Conservation (phyloP, 2,329 filamentous ascomycete genomes). For the Fusarium bactridioides region DNA sequence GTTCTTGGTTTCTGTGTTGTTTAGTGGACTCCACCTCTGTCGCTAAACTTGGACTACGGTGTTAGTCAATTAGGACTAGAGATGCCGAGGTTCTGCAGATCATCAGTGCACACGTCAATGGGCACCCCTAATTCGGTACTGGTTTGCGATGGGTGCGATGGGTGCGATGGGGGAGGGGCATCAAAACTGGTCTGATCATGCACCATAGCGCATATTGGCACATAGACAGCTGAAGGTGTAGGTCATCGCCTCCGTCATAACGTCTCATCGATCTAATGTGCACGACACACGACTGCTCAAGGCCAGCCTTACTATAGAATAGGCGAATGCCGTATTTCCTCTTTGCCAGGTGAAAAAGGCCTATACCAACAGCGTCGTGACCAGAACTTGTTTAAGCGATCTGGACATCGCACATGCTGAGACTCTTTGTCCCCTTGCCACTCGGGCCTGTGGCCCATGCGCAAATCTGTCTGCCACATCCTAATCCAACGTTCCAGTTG, state of each 20-base stretch:
- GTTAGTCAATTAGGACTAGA: neutral
- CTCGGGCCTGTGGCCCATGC: too few species aligned
- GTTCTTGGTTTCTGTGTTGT: neutral
- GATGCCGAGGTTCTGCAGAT: neutral
- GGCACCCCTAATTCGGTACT: neutral
- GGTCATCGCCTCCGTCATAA: too few species aligned
- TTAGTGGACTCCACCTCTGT: neutral
- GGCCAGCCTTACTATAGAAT: fast-evolving
- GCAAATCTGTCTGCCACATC: neutral
- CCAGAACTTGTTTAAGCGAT: neutral
- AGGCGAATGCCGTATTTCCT: neutral
- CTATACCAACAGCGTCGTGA: too few species aligned
- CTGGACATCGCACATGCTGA: neutral
- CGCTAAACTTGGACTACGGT: neutral
- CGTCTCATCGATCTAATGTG: fast-evolving
- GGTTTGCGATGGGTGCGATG: neutral
- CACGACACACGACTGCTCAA: fast-evolving
- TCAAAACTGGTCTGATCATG: neutral
- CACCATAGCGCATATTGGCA: neutral
- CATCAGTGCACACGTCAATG: neutral
- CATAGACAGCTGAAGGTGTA: neutral
- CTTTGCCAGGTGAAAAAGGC: too few species aligned
- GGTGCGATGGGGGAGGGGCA: neutral
- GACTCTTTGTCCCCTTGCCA: neutral
- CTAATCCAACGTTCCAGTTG: neutral